Evolutionary conservation across 108 stramenopile species (phyloP).

Genomic region (Fragilaria radians): DNA sequence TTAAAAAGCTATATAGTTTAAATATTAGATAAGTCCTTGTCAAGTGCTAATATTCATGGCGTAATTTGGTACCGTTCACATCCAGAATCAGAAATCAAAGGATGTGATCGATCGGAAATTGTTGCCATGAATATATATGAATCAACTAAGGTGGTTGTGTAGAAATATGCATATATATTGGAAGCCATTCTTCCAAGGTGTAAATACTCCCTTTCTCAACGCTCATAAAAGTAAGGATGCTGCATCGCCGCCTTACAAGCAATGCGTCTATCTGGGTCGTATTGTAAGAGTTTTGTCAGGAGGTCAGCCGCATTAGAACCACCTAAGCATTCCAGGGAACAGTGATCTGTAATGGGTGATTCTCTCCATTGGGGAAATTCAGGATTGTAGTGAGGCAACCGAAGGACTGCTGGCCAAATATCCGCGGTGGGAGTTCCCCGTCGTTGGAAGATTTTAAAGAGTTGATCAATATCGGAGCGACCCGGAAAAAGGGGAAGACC

Average conservation of each 20-base stretch:
- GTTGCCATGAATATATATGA: too few relatives aligned
- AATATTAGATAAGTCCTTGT: too few relatives aligned
- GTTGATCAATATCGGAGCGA: conserved; percentile 85
- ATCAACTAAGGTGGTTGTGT: too few relatives aligned
- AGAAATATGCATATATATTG: too few relatives aligned
- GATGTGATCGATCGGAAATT: too few relatives aligned
- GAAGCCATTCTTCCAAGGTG: too few relatives aligned
- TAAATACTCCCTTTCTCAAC: too few relatives aligned
- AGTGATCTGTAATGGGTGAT: conserved; percentile 70
- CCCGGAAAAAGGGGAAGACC: conserved; percentile 87
- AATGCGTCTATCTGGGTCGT: conserved; percentile 87
- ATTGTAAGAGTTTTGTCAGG: conserved; percentile 81
- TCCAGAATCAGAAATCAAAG: too few relatives aligned
- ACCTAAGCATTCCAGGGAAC: conserved; percentile 79
- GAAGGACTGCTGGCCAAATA: conserved; percentile 88
- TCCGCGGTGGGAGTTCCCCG: conserved; percentile 74
- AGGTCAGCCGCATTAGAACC: conserved; percentile 79
- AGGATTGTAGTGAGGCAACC: conserved; percentile 86
- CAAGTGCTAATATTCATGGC: too few relatives aligned
- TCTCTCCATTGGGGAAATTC: conserved; percentile 81
- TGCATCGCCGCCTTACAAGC: conserved; percentile 91
- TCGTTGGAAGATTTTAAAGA: conserved; percentile 88
- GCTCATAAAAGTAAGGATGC: conserved; percentile 93
- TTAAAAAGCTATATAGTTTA: too few relatives aligned
- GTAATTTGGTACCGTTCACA: too few relatives aligned